Base-by-base conservation (phyloP, 768 basidiomycete genomes). In the Mycena haematopus region DNA sequence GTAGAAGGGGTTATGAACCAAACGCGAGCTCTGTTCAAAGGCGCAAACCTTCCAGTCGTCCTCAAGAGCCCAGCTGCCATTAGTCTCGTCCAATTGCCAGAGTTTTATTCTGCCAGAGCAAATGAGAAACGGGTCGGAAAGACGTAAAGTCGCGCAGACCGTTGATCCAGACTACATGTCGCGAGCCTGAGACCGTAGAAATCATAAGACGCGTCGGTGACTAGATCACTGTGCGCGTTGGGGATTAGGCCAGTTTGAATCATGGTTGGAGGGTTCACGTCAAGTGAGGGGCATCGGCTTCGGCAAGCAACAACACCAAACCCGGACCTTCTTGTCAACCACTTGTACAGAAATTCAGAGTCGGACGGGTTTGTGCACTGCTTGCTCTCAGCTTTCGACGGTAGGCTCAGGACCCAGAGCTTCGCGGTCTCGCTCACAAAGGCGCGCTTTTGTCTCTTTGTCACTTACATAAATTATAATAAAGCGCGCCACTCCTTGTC, bases 191-290 rank as follows among this genome's bases (percentile, higher is more conserved):
- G 82, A 3, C 95, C 95, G 72, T 96, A 97, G 74, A 91, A 96
- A 71, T 96, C 93, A 71, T 95, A 97, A 14, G 88, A 84, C 58
- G 92, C 85, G 77, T 96, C 95, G 0, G 93, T 93, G 31, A 94
- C 81, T 27, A 94, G 84, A 73, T 94, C 92, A 55, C 78, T 83
- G 75, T 95, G 93, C 6, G 90, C 90, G 67, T 85, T 89, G 58
- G 82, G 85, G 63, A 94, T 90, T 15, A 94, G 80, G 10, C 89
- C 90, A 6, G 90, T 90, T 75, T 93, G 92, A 52, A 92, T 86
- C 88, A 92, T 91, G 21, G 62, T 36, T 36, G 9, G 36, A 36
- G 36, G 13, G 36, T 6, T 33, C 6, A 11, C 31, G 31, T 33
- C 31, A 10, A 31, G 29, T 9, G 29, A 31, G 6, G 29, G 9